Evolutionary conservation across 2,329 filamentous ascomycete genomes (phyloP), one percentile per base, ranked within the genome.

Genomic region (Coniochaeta prunicola): DNA sequence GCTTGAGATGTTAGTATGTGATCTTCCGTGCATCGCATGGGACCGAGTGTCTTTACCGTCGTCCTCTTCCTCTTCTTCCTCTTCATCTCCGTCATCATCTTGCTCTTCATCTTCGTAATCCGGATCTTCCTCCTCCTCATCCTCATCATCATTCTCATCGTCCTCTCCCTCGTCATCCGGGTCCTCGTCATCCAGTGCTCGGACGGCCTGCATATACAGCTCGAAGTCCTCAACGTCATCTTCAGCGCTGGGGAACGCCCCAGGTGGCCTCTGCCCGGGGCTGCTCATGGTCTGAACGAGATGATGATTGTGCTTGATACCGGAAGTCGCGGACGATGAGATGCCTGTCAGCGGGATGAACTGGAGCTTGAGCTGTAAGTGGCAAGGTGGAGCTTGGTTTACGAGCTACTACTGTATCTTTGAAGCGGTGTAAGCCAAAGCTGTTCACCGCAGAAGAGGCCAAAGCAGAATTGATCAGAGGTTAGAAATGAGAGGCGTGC

Each of bases 41-140:
- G 50, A 26, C 19, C 17, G 38, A 19, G 4, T 34, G 50, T 42
- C 34, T 30, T 8, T 26, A 24, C 61, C 58, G 12, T 60, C 58
- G 2, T 55, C 67, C 9, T 70, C 66, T 1, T 68, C 66, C n/a
- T 64, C 65, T n/a, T 69, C 65, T 0, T 67, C 64, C 26, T 68
- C 62, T 9, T 70, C 67, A 17, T 66, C 65, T 13, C 63, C 59
- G 17, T 58, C 61, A 24, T 62, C 61, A 13, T 69, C 66, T 17
- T 69, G 69, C 0, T 71, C 67, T 1, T 70, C 67, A 1, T 68
- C 61, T 21, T 38, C 54, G 17, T 63, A 61, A 54, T 61, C 63
- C 4, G 64, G 56, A 2, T 66, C 62, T 1, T 63, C 60, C 4
- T 63, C 61, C 0, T 62, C 64, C 1, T 64, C 45, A 0, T 63